Evolutionary conservation across 2,329 filamentous ascomycete species (phyloP), one percentile per base, ranked within the genome.

Genomic region (Phaeosphaeria sp.): DNA sequence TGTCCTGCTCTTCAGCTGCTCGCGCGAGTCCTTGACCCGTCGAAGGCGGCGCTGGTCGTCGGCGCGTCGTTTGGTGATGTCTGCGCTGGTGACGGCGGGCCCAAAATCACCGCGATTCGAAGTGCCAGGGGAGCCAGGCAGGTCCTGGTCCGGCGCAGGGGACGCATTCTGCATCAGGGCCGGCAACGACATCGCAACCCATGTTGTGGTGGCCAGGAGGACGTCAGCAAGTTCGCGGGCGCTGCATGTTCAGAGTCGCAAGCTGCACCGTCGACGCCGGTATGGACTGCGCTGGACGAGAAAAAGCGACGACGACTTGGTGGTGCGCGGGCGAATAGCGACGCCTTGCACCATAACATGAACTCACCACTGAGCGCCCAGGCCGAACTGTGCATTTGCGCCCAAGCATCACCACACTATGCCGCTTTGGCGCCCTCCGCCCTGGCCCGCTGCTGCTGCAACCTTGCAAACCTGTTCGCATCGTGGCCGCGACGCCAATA

Each of bases 11-110:
- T 76, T 75, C 54, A 78, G 64, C 59, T 77, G 71, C 60, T 78
- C 75, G 47, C 65, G 68, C 55, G 71, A 76, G 67, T 77, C 72
- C 60, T 78, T 78, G 2, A 74, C 74, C 40, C 72, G 62, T 40
- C 74, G 71, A 59, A 76, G 67, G 59, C 71, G 69, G 57, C 72
- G 73, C 53, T 66, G 56, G 51, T 70, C 67, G 47, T 74, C 69
- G 25, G 64, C 60, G 57, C 72, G 69, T 51, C 67, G 65, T 61
- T 72, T 72, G 53, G 67, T 63, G 20, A 64, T 66, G 58, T 68
- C 65, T 61, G 73, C 60, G 49, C 64, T 67, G 56, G 65, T 63
- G 60, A 72, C 61, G 50, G 63, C 67, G 57, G 66, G 61, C 60
- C 71, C 49, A 48, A 68, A 43, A 40, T 71, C 68, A 60, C 66